Percentiles rank a stretch among this genome's conserved stretches.
Evolutionary conservation across 2,329 filamentous ascomycete genomes (phyloP).

Genomic region (Curvularia hawaiiensis): DNA sequence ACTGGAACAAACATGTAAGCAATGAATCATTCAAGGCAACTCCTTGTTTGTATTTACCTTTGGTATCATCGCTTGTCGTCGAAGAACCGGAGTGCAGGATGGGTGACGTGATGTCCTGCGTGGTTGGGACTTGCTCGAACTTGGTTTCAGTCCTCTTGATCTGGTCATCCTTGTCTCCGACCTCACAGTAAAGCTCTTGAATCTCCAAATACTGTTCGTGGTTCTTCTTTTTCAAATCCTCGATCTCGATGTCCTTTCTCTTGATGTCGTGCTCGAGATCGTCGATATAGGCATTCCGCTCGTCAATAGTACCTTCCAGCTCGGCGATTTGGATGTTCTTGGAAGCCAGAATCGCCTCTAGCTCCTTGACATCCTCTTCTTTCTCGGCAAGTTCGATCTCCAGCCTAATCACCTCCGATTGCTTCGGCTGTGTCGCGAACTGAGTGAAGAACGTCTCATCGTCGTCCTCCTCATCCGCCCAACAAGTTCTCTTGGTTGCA

Average conservation of each 20-base stretch:
- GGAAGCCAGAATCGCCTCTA: constrained; percentile 13
- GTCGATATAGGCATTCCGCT: constrained; percentile 10
- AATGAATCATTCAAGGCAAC: not conserved
- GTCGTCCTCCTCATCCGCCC: constrained; percentile 31
- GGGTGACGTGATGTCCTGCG: constrained; percentile 12
- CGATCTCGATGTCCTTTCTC: constrained; percentile 2
- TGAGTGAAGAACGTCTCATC: constrained; percentile 19
- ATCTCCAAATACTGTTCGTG: constrained; percentile 16
- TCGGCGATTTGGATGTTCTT: constrained; percentile 19
- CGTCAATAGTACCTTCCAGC: constrained; percentile 12
- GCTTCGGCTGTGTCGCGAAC: not conserved
- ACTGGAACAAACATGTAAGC: not conserved
- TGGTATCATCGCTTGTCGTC: not conserved
- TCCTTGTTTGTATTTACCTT: not conserved
- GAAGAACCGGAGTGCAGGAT: not conserved
- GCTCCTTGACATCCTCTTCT: constrained; percentile 15
- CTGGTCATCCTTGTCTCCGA: constrained; percentile 24
- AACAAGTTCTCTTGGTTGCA: constrained; percentile 15
- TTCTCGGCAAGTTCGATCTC: constrained; percentile 11
- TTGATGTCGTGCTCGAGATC: constrained; percentile 8
- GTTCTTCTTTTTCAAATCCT: constrained; percentile 12
- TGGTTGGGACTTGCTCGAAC: constrained; percentile 5
- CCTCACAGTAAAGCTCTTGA: constrained; percentile 20
- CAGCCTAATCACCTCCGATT: not conserved
- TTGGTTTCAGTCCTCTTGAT: constrained; percentile 20